Evolutionary conservation across 169 alveolate species (phyloP).

Genomic region (Eimeria falciformis): DNA sequence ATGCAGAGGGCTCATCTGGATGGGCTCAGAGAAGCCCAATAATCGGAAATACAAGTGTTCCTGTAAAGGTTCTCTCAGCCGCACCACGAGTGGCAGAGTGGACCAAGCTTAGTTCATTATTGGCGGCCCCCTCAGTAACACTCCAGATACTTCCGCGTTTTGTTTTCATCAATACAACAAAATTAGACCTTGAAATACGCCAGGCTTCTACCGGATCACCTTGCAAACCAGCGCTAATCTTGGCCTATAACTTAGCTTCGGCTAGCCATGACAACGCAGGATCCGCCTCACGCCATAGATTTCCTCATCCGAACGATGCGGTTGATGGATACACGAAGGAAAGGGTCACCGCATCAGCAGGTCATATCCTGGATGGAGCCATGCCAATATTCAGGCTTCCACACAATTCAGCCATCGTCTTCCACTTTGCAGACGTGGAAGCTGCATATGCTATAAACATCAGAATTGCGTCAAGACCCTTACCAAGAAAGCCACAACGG

Average conservation of each 20-base stretch:
- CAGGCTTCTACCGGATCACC: constrained; percentile 8
- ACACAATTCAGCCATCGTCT: background rate
- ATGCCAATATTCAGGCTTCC: background rate
- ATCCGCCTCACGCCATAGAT: background rate
- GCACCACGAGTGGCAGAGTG: background rate
- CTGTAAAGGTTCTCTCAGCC: background rate
- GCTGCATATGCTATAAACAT: constrained; percentile 13
- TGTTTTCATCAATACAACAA: background rate
- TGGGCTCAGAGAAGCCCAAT: too few relatives aligned
- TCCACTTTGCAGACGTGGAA: constrained; percentile 4
- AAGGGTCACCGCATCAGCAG: background rate
- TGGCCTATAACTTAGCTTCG: background rate
- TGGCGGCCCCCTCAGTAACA: background rate
- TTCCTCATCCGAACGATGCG: background rate
- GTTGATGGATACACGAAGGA: background rate
- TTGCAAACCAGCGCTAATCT: background rate
- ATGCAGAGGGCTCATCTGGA: background rate
- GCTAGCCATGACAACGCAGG: background rate
- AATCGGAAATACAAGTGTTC: background rate
- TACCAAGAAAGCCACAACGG: background rate
- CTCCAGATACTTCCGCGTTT: constrained; percentile 22
- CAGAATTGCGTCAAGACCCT: background rate
- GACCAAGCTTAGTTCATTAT: background rate
- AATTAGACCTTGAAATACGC: constrained; percentile 11
- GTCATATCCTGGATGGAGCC: background rate